Conservation (phyloP, 2,329 filamentous ascomycete genomes). For the Colletotrichum sp. region DNA sequence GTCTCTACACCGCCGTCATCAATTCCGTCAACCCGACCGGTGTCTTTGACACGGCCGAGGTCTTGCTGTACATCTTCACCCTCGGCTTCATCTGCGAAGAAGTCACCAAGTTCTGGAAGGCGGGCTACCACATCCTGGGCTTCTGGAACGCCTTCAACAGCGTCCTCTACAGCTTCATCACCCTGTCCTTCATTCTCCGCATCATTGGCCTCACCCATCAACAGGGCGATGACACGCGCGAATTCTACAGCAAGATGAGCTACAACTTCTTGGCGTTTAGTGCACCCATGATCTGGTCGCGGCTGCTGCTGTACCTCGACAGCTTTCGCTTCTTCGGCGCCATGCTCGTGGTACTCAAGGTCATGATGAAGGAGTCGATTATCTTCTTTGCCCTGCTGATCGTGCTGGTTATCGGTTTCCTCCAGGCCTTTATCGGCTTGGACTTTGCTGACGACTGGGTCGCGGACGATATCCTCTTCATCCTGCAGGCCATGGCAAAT, state of each 20-base stretch:
- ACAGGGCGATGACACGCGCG: constrained; percentile 54
- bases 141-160: constrained; percentile 99
- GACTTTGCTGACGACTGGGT: constrained; percentile 80
- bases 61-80: constrained; percentile 88
- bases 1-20: constrained; percentile 86
- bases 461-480: constrained; percentile 72
- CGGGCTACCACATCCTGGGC: constrained; percentile 86
- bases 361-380: constrained; percentile 91
- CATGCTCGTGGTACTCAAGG: constrained; percentile 96
- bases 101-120: constrained; percentile 87
- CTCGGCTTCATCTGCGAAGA: constrained; percentile 91
- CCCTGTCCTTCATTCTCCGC: constrained; percentile 78
- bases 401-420: constrained; percentile 84
- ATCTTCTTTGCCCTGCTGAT: constrained; percentile 94
- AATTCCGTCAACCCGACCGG: constrained; percentile 90
- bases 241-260: constrained; percentile 76
- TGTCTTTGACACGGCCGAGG: constrained; percentile 83
- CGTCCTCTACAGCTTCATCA: constrained; percentile 78
- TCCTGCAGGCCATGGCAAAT: constrained; percentile 84
- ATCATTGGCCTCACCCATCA: constrained; percentile 76
- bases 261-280: constrained; percentile 95
- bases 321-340: constrained; percentile 95
- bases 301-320: constrained; percentile 90
- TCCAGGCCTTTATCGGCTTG: constrained; percentile 93
- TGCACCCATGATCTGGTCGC: constrained; percentile 96